Conservation (phyloP, 345 rosid species). For the Citrus maxima region DNA sequence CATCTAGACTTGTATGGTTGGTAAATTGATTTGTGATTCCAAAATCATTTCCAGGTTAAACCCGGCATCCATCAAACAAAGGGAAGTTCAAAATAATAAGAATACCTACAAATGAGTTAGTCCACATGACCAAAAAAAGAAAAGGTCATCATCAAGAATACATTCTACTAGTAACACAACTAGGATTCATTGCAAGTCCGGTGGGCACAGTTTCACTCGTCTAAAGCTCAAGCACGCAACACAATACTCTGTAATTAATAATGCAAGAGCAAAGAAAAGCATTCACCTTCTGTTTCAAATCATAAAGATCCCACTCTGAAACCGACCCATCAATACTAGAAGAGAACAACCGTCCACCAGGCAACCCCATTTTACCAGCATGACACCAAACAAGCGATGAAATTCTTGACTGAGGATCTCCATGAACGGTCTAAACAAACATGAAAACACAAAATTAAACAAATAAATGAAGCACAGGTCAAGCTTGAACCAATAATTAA, state of each 20-base stretch:
- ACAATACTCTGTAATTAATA: not conserved
- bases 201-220: not conserved
- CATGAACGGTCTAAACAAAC: slow-evolving; percentile 64
- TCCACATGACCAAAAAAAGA: not conserved
- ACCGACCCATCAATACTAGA: slow-evolving; percentile 83
- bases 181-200: not conserved
- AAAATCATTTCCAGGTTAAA: too few species aligned
- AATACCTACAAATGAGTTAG: not conserved
- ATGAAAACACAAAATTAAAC: not conserved
- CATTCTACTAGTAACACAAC: not conserved
- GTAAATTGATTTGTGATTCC: not conserved
- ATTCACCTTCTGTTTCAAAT: slow-evolving; percentile 79
- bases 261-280: not conserved
- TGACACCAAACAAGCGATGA: slow-evolving; percentile 85
- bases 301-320: slow-evolving; percentile 84
- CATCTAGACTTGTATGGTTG: not conserved
- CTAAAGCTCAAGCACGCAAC: not conserved
- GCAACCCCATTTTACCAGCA: slow-evolving; percentile 43
- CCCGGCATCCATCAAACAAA: not conserved
- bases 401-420: slow-evolving; percentile 67
- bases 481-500: not conserved
- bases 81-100: not conserved
- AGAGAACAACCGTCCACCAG: slow-evolving; percentile 76
- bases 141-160: not conserved
- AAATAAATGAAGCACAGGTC: slow-evolving; percentile 3